Evolutionary conservation across 139 green algal species (phyloP).

Genomic region (Chlorella sp.): DNA sequence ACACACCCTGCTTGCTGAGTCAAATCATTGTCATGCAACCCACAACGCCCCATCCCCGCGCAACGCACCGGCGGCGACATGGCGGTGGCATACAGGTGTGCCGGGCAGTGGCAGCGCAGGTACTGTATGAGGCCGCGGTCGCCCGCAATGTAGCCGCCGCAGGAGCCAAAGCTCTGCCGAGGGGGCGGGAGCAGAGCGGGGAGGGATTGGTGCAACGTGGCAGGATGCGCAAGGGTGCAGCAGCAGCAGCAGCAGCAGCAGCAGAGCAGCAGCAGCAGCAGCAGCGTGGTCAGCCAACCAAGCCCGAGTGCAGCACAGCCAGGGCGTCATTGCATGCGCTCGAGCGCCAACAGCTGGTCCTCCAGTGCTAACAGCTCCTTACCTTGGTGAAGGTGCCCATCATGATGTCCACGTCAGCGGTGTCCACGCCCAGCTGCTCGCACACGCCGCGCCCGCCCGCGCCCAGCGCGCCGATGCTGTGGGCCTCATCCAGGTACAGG

Average conservation of each 20-base stretch:
- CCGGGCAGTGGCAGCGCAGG: slow-evolving; percentile 67
- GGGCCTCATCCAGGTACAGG: slow-evolving; percentile 99
- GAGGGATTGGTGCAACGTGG: too few species aligned
- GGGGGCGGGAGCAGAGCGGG: too few species aligned
- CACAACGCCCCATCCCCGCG: neutral
- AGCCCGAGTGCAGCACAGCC: too few species aligned
- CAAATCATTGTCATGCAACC: neutral
- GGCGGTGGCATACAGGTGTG: slow-evolving; percentile 83
- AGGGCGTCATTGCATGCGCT: too few species aligned
- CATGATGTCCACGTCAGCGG: slow-evolving; percentile 90
- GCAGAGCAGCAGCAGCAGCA: too few species aligned
- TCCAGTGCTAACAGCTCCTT: too few species aligned
- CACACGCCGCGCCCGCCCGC: slow-evolving; percentile 78
- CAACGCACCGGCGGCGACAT: slow-evolving; percentile 78
- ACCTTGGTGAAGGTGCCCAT: slow-evolving; percentile 99
- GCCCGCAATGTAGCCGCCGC: slow-evolving; percentile 93
- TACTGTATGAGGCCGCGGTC: slow-evolving; percentile 75
- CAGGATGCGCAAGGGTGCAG: too few species aligned
- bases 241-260: too few species aligned
- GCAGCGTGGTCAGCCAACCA: too few species aligned
- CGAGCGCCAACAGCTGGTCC: too few species aligned
- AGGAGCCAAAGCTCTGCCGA: slow-evolving; percentile 89
- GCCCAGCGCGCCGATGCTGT: slow-evolving; percentile 96
- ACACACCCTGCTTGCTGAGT: neutral
- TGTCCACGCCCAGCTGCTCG: slow-evolving; percentile 91